These are phyloP conservation scores for Penicillium robsamsonii DNA, from an alignment of 495 filamentous ascomycete species.

Conservation along the genomic window DNA sequence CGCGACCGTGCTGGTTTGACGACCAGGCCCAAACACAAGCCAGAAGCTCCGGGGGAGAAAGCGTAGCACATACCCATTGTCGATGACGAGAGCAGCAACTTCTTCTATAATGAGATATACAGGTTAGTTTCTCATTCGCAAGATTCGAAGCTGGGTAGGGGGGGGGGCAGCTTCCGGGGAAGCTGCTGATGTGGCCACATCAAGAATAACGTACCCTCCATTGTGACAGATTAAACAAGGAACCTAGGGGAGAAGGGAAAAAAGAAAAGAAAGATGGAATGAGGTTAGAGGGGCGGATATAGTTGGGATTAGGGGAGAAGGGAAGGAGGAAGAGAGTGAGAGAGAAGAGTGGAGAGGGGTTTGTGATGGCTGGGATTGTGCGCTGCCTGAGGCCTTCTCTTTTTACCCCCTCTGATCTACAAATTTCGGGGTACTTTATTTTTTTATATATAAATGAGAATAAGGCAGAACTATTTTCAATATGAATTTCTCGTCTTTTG, in stretches of 20 bases:
- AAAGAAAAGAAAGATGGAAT: conserved; percentile 42
- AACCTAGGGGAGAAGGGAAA: conserved; percentile 30
- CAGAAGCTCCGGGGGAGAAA: conserved; percentile 22
- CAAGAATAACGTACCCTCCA: conserved; percentile 69
- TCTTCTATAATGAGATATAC: conserved; percentile 69
- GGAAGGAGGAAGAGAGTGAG: conserved; percentile 38
- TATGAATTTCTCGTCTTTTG: not conserved
- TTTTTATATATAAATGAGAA: not conserved
- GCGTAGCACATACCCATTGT: conserved; percentile 91
- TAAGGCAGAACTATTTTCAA: conserved; percentile 18
- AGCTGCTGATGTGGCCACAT: conserved; percentile 41
- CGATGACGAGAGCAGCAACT: conserved; percentile 99
- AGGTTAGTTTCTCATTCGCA: conserved; percentile 50
- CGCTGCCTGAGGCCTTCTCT: conserved; percentile 21
- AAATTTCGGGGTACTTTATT: not conserved
- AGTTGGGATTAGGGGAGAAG: conserved; percentile 26
- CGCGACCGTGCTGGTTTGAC: conserved; percentile 29
- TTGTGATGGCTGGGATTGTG: conserved; percentile 36
- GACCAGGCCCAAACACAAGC: conserved; percentile 21
- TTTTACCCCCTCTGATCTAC: conserved; percentile 19
- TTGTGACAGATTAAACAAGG: conserved; percentile 47
- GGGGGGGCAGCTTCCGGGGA: conserved; percentile 21
- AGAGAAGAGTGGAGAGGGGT: conserved; percentile 32
- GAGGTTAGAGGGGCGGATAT: conserved; percentile 30
- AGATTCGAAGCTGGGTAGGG: conserved; percentile 3